A percentile compares a stretch with the other conserved stretches of the same genome.
phyloP scores from a whole-genome alignment of 495 filamentous ascomycete genomes.

The Clohesyomyces aquaticus region DNA sequence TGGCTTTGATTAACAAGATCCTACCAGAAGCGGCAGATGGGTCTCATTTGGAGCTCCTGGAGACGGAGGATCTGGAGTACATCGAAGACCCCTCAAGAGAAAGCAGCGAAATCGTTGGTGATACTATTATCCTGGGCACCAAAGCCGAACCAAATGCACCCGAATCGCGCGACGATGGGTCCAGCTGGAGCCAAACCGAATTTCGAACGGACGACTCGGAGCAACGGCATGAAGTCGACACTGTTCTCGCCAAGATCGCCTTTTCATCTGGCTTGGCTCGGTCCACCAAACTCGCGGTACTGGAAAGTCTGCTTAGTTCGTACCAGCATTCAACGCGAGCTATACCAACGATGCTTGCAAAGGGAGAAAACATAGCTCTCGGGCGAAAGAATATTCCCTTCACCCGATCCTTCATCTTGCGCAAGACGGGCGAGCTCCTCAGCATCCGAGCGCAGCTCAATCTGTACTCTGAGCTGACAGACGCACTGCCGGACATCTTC shows the following conservation, averaged over 20 bases:
- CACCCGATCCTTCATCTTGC: constrained; percentile 76
- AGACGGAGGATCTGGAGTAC: constrained; percentile 91
- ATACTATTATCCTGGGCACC: constrained; percentile 88
- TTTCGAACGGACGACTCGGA: constrained; percentile 40
- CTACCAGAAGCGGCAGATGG: constrained; percentile 74
- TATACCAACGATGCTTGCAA: constrained; percentile 73
- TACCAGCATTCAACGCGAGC: constrained; percentile 83
- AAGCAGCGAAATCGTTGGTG: constrained; percentile 78
- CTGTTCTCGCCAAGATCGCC: constrained; percentile 88
- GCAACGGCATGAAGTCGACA: constrained; percentile 61
- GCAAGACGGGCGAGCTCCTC: constrained; percentile 92
- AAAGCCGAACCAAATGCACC: constrained; percentile 48
- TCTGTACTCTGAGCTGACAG: constrained; percentile 94
- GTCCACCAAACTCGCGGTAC: constrained; percentile 92
- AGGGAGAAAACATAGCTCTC: constrained; percentile 54
- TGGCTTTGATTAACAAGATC: constrained; percentile 71
- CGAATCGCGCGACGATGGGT: constrained; percentile 1
- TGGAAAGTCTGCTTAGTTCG: constrained; percentile 78
- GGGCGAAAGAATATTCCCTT: constrained; percentile 58
- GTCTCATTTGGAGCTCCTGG: constrained; percentile 69
- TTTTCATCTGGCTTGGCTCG: constrained; percentile 95
- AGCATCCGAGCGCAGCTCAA: constrained; percentile 90
- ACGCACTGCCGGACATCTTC: constrained; percentile 92
- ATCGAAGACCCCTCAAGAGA: constrained; percentile 74
- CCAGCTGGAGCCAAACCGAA: constrained; percentile 3